Base-by-base conservation (phyloP, 176 grass and related monocot genomes). In the Olyra latifolia region DNA sequence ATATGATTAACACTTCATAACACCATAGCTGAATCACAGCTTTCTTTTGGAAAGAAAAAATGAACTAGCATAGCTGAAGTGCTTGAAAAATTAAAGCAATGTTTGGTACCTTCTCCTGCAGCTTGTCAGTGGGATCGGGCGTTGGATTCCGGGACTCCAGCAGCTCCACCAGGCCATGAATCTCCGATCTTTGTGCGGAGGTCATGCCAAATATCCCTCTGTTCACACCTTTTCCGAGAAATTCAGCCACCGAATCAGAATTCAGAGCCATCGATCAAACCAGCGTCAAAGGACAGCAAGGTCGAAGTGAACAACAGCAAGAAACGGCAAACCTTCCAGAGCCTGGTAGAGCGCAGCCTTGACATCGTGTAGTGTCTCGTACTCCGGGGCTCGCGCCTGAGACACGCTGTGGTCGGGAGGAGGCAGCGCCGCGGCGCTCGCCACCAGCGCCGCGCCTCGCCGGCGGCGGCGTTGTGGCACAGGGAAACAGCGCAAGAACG, bases 171-270 rank as follows among this genome's bases (percentile, higher is more conserved):
- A 94, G 78, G 8, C 38, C 79, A 35, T 86, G 83, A 66, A 98
- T 85, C 92, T 98, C 88, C 74, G 88, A 88, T 49, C 93, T 87
- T 75, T 90, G 89, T 0, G 73, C 88, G 11, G 92, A 92, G 23
- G 87, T 92, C 71, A 88, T 62, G 49, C 95, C 95, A 73, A 98
- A 98, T 79, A 98, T 94, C 7, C 92, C 95, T 49, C 89, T 87
- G 65, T 91, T 41, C 19, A 82, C 20, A 46, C 90, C 92, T 94
- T 81, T 55, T n/a, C 46, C 6, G 39, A 65, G 32, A 73, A 10
- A 42, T 27, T n/a, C 15, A 83, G 8, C 14, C 15, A 48, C 1
- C 1, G 6, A 35, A 25, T 46, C 65, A 68, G 43, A 64, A 24
- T 24, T 72, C 40, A 25, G 69, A 75, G 23, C 40, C 81, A 74